These are phyloP conservation scores for Didymella arachidicola DNA, from an alignment of 2,329 filamentous ascomycete species.

Conservation along the genomic window DNA sequence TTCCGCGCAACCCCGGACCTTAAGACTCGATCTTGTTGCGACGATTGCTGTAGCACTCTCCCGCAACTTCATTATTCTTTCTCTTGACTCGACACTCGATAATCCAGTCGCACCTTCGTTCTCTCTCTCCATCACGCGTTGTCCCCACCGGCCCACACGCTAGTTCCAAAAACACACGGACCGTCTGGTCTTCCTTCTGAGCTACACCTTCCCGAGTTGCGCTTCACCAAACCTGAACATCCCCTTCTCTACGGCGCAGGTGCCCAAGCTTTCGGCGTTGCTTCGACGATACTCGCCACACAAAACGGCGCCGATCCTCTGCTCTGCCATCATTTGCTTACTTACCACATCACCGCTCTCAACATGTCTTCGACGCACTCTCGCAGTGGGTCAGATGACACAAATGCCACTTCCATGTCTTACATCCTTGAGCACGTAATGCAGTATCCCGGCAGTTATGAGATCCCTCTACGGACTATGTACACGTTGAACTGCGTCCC, in stretches of 20 bases:
- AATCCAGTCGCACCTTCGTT: conserved; percentile 11
- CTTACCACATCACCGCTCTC: conserved; percentile 11
- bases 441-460: conserved; percentile 68
- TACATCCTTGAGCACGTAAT: conserved; percentile 59
- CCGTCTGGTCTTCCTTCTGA: conserved; percentile 20
- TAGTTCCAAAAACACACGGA: conserved; percentile 23
- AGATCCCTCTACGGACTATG: conserved; percentile 72
- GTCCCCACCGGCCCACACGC: conserved; percentile 33
- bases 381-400: conserved; percentile 50
- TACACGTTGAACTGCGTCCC: conserved; percentile 70
- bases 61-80: conserved; percentile 21
- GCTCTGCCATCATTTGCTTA: neutral
- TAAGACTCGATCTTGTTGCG: conserved; percentile 18
- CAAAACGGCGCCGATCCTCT: conserved; percentile 20
- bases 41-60: conserved; percentile 12
- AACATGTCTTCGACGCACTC: conserved; percentile 48
- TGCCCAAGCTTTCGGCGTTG: conserved; percentile 20
- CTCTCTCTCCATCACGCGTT: conserved; percentile 19
- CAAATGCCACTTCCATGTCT: conserved; percentile 40
- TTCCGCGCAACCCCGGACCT: conserved; percentile 20
- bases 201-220: conserved; percentile 5
- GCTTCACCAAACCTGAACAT: conserved; percentile 9
- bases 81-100: conserved; percentile 19
- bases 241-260: conserved; percentile 10
- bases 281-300: conserved; percentile 16